phyloP scores from a whole-genome alignment of 1,139 yeast species.

The Geotrichum histeridarum region DNA sequence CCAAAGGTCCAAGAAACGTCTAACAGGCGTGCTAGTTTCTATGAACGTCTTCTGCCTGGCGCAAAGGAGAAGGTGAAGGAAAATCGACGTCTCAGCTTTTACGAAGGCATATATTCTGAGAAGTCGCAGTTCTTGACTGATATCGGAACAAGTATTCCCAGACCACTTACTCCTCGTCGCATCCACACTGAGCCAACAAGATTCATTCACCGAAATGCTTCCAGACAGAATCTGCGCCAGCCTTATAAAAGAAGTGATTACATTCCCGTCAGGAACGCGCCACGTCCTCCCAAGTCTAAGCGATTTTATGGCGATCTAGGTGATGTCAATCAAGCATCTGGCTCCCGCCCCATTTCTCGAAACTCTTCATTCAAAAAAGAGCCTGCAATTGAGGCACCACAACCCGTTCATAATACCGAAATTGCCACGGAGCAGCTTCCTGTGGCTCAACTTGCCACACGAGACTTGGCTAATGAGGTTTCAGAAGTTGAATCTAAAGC shows the following conservation, averaged over 20 bases:
- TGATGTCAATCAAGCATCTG: too few species aligned
- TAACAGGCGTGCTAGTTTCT: not conserved
- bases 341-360: too few species aligned
- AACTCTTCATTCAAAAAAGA: too few species aligned
- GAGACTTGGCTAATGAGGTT: not conserved
- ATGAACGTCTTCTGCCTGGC: not conserved
- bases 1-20: not conserved
- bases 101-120: conserved; percentile 16
- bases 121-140: conserved; percentile 4
- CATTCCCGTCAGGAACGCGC: not conserved
- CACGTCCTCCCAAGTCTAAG: not conserved
- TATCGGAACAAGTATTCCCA: conserved; percentile 8
- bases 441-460: not conserved
- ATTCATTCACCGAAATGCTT: not conserved
- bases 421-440: not conserved
- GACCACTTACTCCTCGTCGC: conserved; percentile 13
- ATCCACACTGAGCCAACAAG: conserved; percentile 13
- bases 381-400: not conserved
- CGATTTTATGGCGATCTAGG: not conserved
- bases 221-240: not conserved
- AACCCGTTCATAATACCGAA: not conserved
- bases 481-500: not conserved
- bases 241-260: not conserved
- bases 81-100: not conserved
- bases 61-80: not conserved